Evolutionary conservation across 2,329 filamentous ascomycete genomes (phyloP), one percentile per base, ranked within the genome.

Genomic region (Colletotrichum somersetense): DNA sequence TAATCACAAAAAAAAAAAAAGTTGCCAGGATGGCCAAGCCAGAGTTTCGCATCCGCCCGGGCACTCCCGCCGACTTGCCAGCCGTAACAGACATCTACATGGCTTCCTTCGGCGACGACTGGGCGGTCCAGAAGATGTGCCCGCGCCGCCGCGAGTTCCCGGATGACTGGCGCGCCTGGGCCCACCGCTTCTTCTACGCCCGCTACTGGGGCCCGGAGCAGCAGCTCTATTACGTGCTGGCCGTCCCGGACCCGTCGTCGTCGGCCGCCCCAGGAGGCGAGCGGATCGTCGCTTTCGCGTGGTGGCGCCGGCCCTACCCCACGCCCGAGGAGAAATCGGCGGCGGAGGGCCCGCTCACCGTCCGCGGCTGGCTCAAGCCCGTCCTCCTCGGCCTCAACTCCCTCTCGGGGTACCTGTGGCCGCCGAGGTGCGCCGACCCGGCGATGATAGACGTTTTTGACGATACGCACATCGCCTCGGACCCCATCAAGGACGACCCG

Each of bases 161-260:
- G 33, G 64, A 67, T 14, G 75, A 76, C 26, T 74, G 77, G 16
- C 46, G 62, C 26, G 64, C 71, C 2, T 77, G 76, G 73, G 23
- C 80, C 44, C 20, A 66, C 46, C 76, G 79, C 63, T 75, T 78
- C 55, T 81, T 82, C 57, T 68, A 74, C 58, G 46, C 74, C 26
- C 77, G 81, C 38, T 82, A 77, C 70, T 83, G 81, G 81, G 77
- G 77, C 1, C 73, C 76, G 5, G 78, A 80, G 56, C 66, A 74
- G 63, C 73, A 74, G 52, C 38, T 74, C 26, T 82, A 78, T 61
- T 46, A 74, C 57, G 76, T 83, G 23, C 76, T 77, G 23, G 75
- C 79, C 55, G 61, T 78, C 7, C 65, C 65, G 26, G 76, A 78
- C 56, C 75, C 72, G 35, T 68, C 76, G 5, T 63, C 20, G 56